A percentile compares a stretch with the other conserved stretches of the same genome.
These are phyloP conservation scores for Mentha longifolia DNA, from an alignment of 257 asterid genomes.

Conservation along the genomic window DNA sequence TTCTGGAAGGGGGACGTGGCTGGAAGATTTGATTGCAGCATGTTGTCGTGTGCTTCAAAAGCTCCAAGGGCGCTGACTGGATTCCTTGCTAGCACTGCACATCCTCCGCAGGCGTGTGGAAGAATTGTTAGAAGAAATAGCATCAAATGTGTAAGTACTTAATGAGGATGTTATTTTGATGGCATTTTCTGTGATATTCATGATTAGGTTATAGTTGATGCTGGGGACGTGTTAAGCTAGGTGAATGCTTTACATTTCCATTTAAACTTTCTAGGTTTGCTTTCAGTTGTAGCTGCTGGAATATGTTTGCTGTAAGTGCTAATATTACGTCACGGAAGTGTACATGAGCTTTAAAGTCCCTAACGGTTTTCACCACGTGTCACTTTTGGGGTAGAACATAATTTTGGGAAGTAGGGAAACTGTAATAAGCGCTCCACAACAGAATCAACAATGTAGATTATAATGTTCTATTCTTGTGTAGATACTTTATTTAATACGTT, in stretches of 20 bases:
- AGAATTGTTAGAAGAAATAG: conserved; percentile 47
- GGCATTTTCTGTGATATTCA: background rate
- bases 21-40: conserved; percentile 71
- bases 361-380: conserved; percentile 11
- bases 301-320: conserved; percentile 8
- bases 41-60: conserved; percentile 75
- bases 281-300: conserved; percentile 1
- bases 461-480: background rate
- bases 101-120: conserved; percentile 56
- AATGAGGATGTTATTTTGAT: conserved; percentile 1
- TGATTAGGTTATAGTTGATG: background rate
- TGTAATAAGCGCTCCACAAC: background rate
- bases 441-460: conserved; percentile 5
- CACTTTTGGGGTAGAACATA: background rate
- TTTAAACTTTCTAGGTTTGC: conserved; percentile 19
- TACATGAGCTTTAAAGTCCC: background rate
- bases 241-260: conserved; percentile 17
- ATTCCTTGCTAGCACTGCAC: conserved; percentile 81
- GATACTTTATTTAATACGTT: background rate
- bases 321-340: background rate
- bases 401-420: background rate
- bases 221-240: background rate
- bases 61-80: conserved; percentile 84
- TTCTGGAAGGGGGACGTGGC: conserved; percentile 75
- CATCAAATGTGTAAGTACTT: conserved; percentile 59